A percentile compares a stretch with the other conserved stretches of the same genome.
Evolutionary conservation across 768 basidiomycete genomes (phyloP).

Genomic region (Leucocoprinus leucothites): DNA sequence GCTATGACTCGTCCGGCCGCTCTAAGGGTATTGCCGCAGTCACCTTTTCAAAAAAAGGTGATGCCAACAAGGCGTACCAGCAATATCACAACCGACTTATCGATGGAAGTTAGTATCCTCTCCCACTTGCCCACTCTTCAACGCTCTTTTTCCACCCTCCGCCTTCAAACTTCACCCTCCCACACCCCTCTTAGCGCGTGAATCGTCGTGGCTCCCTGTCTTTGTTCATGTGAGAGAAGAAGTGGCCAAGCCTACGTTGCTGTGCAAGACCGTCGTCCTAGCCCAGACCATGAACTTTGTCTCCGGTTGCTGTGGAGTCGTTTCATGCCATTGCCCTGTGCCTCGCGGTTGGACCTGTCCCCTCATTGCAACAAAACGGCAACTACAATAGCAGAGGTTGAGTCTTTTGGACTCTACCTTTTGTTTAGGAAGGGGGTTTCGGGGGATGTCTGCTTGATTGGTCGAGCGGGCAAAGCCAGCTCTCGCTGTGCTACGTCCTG

Average conservation of each 20-base stretch:
- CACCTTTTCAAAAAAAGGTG: constrained; percentile 80
- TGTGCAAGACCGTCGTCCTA: not conserved
- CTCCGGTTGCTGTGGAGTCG: no score
- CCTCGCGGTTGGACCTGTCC: no score
- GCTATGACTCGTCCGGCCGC: constrained; percentile 80
- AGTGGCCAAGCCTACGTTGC: not conserved
- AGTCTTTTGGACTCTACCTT: no score
- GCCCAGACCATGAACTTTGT: no score
- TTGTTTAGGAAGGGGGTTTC: no score
- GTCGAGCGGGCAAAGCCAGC: no score
- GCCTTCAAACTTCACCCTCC: constrained; percentile 18
- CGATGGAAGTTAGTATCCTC: constrained; percentile 99
- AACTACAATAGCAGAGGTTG: no score
- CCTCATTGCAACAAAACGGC: no score
- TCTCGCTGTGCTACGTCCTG: not conserved
- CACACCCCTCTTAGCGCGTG: constrained; percentile 20
- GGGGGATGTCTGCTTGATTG: no score
- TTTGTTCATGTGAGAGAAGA: constrained; percentile 24
- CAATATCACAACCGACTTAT: constrained; percentile 98
- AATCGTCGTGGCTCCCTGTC: constrained; percentile 44
- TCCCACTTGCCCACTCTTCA: constrained; percentile 38
- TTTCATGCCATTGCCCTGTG: no score
- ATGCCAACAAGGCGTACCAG: constrained; percentile 88
- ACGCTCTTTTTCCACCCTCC: constrained; percentile 27
- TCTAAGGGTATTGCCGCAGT: constrained; percentile 91